Conservation (phyloP, 306 rosid species). For the Gleditsia sinensis region DNA sequence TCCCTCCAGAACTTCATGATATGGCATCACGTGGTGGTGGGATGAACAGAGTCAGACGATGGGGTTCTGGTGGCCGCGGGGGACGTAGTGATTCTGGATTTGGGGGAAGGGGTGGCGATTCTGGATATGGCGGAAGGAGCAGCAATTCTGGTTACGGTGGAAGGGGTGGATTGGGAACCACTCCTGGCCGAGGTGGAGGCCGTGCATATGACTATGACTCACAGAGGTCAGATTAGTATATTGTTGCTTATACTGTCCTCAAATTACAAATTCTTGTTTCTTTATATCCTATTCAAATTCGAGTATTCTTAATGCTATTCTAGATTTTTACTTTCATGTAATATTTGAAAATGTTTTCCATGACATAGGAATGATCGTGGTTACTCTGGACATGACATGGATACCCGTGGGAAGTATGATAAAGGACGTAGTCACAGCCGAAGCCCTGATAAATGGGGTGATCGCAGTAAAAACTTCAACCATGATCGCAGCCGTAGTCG, state of each 20-base stretch:
- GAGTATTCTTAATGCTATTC: neutral
- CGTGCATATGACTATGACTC: constrained; percentile 61
- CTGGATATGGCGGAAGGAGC: constrained; percentile 61
- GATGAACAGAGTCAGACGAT: constrained; percentile 75
- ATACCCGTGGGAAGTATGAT: constrained; percentile 8
- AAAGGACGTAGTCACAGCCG: constrained; percentile 45
- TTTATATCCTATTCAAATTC: neutral
- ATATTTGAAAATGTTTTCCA: constrained; percentile 13
- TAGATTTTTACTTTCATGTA: constrained; percentile 13
- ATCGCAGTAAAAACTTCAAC: constrained; percentile 41
- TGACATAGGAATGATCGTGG: constrained; percentile 67
- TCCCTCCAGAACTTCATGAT: constrained; percentile 82
- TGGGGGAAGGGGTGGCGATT: constrained; percentile 57
- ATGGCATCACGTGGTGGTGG: constrained; percentile 91
- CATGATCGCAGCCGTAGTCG: constrained; percentile 76
- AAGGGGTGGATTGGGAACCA: constrained; percentile 55
- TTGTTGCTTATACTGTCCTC: neutral
- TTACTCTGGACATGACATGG: constrained; percentile 25
- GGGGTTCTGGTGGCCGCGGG: constrained; percentile 81
- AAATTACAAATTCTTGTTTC: neutral
- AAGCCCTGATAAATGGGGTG: constrained; percentile 70
- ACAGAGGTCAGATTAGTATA: constrained; percentile 56
- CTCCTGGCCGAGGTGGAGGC: constrained; percentile 63
- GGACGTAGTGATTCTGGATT: constrained; percentile 65
- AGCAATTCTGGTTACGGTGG: constrained; percentile 55